Evolutionary conservation across 495 filamentous ascomycete genomes (phyloP).

Genomic region (Amphirosellinia nigrospora): DNA sequence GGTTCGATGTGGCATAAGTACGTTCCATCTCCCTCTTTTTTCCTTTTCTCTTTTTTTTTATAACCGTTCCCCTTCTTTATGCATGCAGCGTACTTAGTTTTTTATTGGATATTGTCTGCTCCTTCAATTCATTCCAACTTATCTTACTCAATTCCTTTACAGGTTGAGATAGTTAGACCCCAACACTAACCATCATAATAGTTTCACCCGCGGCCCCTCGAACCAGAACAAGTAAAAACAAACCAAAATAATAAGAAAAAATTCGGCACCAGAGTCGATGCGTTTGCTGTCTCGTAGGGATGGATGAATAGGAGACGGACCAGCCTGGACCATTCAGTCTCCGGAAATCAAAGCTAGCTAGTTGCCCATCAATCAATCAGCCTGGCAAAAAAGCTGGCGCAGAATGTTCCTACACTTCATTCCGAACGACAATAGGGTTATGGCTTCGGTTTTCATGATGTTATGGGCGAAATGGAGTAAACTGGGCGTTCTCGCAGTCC

Average conservation of each 20-base stretch:
- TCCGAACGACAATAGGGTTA: not conserved
- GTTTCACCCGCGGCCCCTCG: slow-evolving; percentile 38
- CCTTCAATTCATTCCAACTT: not conserved
- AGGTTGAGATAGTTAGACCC: not conserved
- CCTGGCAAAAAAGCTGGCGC: not conserved
- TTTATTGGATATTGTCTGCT: no score
- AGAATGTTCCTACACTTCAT: not conserved
- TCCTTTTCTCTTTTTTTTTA: not conserved
- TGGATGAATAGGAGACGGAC: not conserved
- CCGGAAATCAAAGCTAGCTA: not conserved
- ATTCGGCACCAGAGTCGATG: not conserved
- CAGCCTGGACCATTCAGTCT: not conserved
- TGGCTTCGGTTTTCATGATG: slow-evolving; percentile 3
- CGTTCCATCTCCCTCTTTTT: slow-evolving; percentile 13
- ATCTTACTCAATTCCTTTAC: not conserved
- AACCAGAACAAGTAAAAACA: slow-evolving; percentile 31
- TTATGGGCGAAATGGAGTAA: not conserved
- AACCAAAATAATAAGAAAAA: not conserved
- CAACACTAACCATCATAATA: slow-evolving; percentile 1
- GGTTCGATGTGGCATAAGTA: slow-evolving; percentile 57
- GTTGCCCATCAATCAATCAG: not conserved
- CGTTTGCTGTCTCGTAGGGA: not conserved
- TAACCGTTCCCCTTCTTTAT: not conserved
- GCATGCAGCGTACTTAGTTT: no score
- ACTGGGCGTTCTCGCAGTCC: slow-evolving; percentile 9